phyloP scores from a whole-genome alignment of 2,329 filamentous ascomycete species.

The Septoria petroselini region DNA sequence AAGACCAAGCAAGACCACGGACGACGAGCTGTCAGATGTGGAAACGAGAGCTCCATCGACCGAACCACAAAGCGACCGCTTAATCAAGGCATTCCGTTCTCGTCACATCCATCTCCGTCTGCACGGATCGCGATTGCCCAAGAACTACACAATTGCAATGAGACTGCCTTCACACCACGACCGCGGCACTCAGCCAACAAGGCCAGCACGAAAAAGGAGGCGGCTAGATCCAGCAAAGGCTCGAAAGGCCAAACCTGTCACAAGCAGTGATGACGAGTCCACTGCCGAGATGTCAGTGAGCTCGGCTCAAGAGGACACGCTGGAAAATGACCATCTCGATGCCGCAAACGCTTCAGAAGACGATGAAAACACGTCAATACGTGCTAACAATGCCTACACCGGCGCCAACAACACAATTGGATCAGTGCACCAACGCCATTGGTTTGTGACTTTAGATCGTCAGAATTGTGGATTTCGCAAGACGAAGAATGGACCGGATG shows the following conservation, averaged over 20 bases:
- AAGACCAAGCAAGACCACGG: conserved; percentile 29
- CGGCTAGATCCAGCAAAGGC: conserved; percentile 24
- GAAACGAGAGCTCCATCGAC: conserved; percentile 24
- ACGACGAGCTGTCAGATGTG: conserved; percentile 36
- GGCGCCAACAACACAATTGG: conserved; percentile 64
- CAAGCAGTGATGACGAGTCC: conserved; percentile 24
- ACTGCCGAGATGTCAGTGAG: conserved; percentile 10
- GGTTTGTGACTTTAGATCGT: conserved; percentile 64
- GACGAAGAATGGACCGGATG: conserved; percentile 32
- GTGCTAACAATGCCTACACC: conserved; percentile 62
- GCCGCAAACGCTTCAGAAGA: conserved; percentile 32
- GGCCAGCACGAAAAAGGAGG: conserved; percentile 33
- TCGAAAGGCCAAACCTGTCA: conserved; percentile 2
- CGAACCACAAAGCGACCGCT: conserved; percentile 38
- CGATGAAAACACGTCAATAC: conserved; percentile 50
- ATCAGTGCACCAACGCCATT: conserved; percentile 64
- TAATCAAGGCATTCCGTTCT: conserved; percentile 40
- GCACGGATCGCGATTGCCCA: conserved; percentile 41
- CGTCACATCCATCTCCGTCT: conserved; percentile 44
- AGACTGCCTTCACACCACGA: conserved; percentile 41
- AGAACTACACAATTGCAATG: conserved; percentile 42
- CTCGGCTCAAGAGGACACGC: conserved; percentile 1
- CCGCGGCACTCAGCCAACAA: conserved; percentile 27
- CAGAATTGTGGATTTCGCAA: conserved; percentile 56
- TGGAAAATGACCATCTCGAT: conserved; percentile 21